Evolutionary conservation across 1,284 basidiomycete species (phyloP), one percentile per base, ranked within the genome.

Genomic region (Rhodotorula sp.): DNA sequence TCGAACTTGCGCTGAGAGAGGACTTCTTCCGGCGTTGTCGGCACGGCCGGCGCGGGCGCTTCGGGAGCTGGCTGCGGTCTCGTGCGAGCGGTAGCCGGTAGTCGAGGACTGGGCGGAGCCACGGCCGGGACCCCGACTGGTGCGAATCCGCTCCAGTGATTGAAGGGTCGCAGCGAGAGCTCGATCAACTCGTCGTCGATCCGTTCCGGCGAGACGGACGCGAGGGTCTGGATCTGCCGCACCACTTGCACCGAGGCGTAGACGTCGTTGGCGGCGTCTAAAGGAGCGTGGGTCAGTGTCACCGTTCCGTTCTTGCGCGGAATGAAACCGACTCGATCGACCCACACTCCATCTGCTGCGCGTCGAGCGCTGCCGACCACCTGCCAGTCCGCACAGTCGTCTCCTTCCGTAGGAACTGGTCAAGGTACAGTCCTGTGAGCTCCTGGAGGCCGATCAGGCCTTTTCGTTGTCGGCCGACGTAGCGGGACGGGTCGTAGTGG

Each of bases 221-320:
- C 49, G 58, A 18, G 38, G 7, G 47, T 8, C 60, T 64, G 54
- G 19, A 70, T 62, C 31, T 54, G 62, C 3, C 72, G 58, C 71
- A 77, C 81, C 54, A 83, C 73, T 15, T 80, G 75, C 8, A 81
- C 67, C 3, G 79, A 78, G 12, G 79, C 77, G 60, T 79, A 81
- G 7, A 82, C 82, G 71, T 83, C 82, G 74, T 83, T 81, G 18
- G 81, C 81, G 4, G 80, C 82, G 60, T 83, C 82, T 83, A 34
- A 34, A 34, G 34, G 34, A 5, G 34, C 5, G 34, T 6, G 6
- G 5, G 5, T 62, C 38, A 60, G 55, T 26, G 8, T 21, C 5
- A 19, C 38, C 6, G n/a, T 3, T 50, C 54, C 4, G n/a, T 4
- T 50, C 56, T 28, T 28, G 21, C 56, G 23, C 2, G 3, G 15